Conservation (phyloP, 1,284 basidiomycete species). For the Tetrapyrgos nigripes region DNA sequence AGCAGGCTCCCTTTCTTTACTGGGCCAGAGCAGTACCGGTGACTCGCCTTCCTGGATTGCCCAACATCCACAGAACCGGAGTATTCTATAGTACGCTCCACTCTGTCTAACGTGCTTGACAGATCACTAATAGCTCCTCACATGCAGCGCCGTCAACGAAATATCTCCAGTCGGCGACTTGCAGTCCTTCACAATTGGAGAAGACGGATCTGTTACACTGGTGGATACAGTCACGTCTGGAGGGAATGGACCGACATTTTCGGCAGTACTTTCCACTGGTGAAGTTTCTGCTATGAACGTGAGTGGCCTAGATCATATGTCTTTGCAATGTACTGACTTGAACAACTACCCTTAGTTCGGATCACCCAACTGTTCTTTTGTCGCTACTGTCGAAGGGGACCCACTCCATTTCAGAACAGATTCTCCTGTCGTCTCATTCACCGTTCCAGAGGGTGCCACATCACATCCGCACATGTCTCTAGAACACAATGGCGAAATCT, state of each 20-base stretch:
- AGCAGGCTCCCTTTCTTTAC: slow-evolving; percentile 40
- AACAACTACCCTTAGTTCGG: slow-evolving; percentile 48
- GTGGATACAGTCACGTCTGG: slow-evolving; percentile 52
- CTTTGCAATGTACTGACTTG: not conserved
- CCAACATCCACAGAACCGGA: slow-evolving; percentile 46
- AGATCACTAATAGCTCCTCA: not conserved
- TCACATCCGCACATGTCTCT: slow-evolving; percentile 68
- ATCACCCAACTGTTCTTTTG: slow-evolving; percentile 56
- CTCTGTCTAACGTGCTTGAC: not conserved
- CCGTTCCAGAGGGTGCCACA: slow-evolving; percentile 40
- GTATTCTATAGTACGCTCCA: slow-evolving; percentile 57
- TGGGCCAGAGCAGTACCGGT: slow-evolving; percentile 40
- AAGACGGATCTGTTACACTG: slow-evolving; percentile 46
- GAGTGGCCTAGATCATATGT: slow-evolving; percentile 25
- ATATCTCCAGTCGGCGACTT: slow-evolving; percentile 46
- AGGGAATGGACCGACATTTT: slow-evolving; percentile 57
- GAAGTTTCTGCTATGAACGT: slow-evolving; percentile 63
- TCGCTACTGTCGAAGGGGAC: slow-evolving; percentile 49
- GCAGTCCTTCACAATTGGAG: slow-evolving; percentile 56
- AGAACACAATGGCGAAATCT: slow-evolving; percentile 54
- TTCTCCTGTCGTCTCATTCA: slow-evolving; percentile 52
- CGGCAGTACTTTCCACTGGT: slow-evolving; percentile 54
- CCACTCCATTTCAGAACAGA: slow-evolving; percentile 49
- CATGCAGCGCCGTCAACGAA: slow-evolving; percentile 57
- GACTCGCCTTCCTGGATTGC: slow-evolving; percentile 54